Evolutionary conservation across 352 stramenopile genomes (phyloP).

Genomic region (Pythium folliculosum): DNA sequence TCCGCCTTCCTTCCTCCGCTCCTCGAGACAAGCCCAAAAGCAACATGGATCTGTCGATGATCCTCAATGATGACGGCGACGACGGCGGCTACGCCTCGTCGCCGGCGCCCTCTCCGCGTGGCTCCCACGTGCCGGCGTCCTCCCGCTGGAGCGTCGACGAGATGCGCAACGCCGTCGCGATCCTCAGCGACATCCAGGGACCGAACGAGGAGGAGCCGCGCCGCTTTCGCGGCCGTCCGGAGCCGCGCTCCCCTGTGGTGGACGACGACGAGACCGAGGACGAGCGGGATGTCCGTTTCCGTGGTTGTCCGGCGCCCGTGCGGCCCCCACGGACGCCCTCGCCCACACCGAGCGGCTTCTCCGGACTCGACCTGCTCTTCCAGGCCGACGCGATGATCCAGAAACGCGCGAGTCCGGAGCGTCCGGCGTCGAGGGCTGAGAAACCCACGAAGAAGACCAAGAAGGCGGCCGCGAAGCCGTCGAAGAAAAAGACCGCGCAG

Average conservation of each 20-base stretch:
- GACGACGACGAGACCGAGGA: slow-evolving; percentile 30
- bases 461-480: neutral
- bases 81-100: slow-evolving; percentile 27
- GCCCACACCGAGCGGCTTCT: slow-evolving; percentile 15
- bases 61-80: slow-evolving; percentile 27
- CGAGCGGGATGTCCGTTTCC: slow-evolving; percentile 18
- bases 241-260: slow-evolving; percentile 7
- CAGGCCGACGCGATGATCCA: slow-evolving; percentile 76
- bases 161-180: slow-evolving; percentile 60
- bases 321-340: neutral
- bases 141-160: slow-evolving; percentile 49
- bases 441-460: slow-evolving; percentile 15
- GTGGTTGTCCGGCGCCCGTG: neutral
- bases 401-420: slow-evolving; percentile 25
- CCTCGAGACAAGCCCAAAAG: neutral
- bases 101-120: slow-evolving; percentile 6
- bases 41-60: slow-evolving; percentile 36
- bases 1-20: slow-evolving; percentile 9
- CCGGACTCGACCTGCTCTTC: slow-evolving; percentile 62
- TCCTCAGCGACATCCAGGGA: slow-evolving; percentile 62
- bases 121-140: slow-evolving; percentile 12
- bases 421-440: neutral
- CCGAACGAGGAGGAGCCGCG: neutral
- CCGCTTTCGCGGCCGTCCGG: neutral
- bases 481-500: slow-evolving; percentile 8